These are phyloP conservation scores for Leccinum ochraceum DNA, from an alignment of 768 basidiomycete genomes.

Conservation along the genomic window DNA sequence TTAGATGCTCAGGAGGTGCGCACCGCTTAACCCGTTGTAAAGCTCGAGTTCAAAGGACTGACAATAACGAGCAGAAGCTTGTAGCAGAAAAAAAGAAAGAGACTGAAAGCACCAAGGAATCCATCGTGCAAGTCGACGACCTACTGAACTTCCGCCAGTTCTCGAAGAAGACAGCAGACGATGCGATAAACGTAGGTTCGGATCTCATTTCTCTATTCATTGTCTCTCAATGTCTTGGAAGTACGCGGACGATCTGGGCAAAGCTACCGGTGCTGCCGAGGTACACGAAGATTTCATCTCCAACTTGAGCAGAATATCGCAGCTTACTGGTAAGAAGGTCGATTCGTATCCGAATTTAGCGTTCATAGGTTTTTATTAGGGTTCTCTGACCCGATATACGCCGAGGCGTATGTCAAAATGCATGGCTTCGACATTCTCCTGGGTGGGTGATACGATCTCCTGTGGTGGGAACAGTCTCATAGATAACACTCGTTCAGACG, in stretches of 20 bases:
- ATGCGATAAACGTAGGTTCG: conserved; percentile 65
- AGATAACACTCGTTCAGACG: conserved; percentile 51
- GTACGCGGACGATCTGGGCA: conserved; percentile 87
- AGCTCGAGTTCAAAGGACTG: neutral
- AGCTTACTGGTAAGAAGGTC: conserved; percentile 74
- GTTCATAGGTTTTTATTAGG: conserved; percentile 43
- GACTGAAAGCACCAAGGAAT: conserved; percentile 64
- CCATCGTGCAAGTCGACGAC: conserved; percentile 90
- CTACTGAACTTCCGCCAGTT: conserved; percentile 91
- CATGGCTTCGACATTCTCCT: conserved; percentile 97
- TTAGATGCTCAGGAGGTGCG: conserved; percentile 88
- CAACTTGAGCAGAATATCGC: conserved; percentile 88
- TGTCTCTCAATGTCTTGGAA: conserved; percentile 32
- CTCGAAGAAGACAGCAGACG: conserved; percentile 85
- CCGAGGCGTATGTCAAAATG: conserved; percentile 96
- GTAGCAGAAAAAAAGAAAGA: conserved; percentile 92
- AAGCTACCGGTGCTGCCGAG: conserved; percentile 85
- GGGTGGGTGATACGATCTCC: conserved; percentile 44
- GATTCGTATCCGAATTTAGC: neutral
- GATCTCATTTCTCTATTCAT: neutral
- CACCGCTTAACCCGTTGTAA: neutral
- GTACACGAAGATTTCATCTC: conserved; percentile 92
- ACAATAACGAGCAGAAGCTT: conserved; percentile 59
- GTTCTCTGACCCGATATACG: conserved; percentile 98
- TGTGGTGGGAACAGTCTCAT: neutral